phyloP scores from a whole-genome alignment of 2,329 filamentous ascomycete species.

The Exserohilum rostratum region DNA sequence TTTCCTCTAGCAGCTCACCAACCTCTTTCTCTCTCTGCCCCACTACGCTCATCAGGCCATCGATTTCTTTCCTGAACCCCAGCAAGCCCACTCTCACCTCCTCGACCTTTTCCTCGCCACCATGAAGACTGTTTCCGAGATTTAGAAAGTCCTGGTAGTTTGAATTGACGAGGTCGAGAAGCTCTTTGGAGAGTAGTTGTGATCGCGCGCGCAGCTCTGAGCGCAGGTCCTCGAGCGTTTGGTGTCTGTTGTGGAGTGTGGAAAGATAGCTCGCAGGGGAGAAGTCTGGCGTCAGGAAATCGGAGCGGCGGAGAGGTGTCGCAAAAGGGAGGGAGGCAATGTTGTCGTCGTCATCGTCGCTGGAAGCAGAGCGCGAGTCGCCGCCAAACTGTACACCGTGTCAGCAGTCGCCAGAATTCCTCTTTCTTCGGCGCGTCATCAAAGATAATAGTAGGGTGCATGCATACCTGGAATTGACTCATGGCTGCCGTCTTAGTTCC shows the following conservation, averaged over 20 bases:
- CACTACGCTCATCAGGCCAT: conserved; percentile 72
- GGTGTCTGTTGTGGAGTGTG: conserved; percentile 82
- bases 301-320: conserved; percentile 76
- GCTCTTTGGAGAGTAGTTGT: conserved; percentile 79
- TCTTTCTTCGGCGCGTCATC: neutral
- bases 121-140: conserved; percentile 78
- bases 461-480: conserved; percentile 57
- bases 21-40: conserved; percentile 68
- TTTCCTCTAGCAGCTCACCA: conserved; percentile 66
- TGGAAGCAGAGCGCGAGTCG: conserved; percentile 15
- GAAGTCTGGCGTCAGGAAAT: conserved; percentile 80
- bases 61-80: conserved; percentile 82
- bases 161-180: conserved; percentile 91
- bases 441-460: neutral
- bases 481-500: conserved; percentile 40
- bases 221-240: conserved; percentile 92
- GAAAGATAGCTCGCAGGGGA: conserved; percentile 83
- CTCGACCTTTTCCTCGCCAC: conserved; percentile 90
- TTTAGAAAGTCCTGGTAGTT: conserved; percentile 93
- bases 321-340: conserved; percentile 81
- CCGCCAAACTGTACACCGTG: conserved; percentile 13
- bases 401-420: neutral
- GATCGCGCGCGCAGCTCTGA: conserved; percentile 82
- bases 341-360: conserved; percentile 61
- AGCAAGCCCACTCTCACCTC: conserved; percentile 86